phyloP scores from a whole-genome alignment of 768 basidiomycete genomes.

The Fomitopsis serialis region DNA sequence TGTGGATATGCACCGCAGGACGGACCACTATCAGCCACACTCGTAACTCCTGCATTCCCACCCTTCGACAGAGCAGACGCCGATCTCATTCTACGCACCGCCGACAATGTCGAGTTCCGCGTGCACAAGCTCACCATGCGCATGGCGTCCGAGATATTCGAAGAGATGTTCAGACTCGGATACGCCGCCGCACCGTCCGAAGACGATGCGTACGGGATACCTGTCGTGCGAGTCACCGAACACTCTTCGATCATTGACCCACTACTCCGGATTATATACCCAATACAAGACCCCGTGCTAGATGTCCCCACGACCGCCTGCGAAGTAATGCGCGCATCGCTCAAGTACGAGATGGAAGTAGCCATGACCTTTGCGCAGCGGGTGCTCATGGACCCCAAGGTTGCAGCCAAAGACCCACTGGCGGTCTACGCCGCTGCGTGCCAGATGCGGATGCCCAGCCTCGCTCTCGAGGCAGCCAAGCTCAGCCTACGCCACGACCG shows the following conservation, averaged over 20 bases:
- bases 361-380: not conserved
- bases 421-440: not conserved
- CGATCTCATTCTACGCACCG: not conserved
- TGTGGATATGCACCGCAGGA: too few relatives aligned
- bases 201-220: too few relatives aligned
- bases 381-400: not conserved
- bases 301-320: not conserved
- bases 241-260: not conserved
- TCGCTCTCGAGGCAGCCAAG: not conserved
- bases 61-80: not conserved
- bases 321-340: not conserved
- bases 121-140: constrained; percentile 16
- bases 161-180: constrained; percentile 38
- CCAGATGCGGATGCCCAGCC: not conserved
- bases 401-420: not conserved
- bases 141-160: constrained; percentile 51
- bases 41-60: not conserved
- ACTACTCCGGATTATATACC: constrained; percentile 15
- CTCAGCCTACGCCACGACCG: not conserved
- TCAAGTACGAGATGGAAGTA: not conserved
- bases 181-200: constrained; percentile 25
- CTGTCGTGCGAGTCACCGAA: not conserved
- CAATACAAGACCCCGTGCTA: constrained; percentile 7
- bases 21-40: too few relatives aligned
- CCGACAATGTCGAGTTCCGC: not conserved